phyloP scores from a whole-genome alignment of 140 eudicot genomes.

The Senecio squalidus region DNA sequence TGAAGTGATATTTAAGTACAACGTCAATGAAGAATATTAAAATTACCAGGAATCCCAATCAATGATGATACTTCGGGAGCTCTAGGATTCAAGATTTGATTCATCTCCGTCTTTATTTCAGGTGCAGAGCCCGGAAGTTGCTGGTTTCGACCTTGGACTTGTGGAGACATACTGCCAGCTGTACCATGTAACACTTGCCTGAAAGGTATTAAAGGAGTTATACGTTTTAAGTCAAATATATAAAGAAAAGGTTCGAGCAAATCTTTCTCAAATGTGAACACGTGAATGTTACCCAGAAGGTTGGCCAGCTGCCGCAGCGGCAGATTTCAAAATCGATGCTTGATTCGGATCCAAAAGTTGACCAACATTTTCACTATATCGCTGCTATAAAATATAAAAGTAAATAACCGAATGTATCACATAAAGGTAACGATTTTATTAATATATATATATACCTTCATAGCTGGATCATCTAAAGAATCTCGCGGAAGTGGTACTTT shows the following conservation, averaged over 20 bases:
- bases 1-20: not conserved
- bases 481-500: constrained; percentile 74
- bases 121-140: constrained; percentile 85
- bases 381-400: constrained; percentile 39
- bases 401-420: not conserved
- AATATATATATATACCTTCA: constrained; percentile 70
- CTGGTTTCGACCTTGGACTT: constrained; percentile 80
- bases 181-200: constrained; percentile 92
- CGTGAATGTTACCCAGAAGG: constrained; percentile 72
- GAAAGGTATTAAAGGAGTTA: constrained; percentile 12
- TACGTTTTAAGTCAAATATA: not conserved
- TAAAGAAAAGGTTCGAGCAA: not conserved
- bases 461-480: constrained; percentile 78
- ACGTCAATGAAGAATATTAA: not conserved
- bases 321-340: constrained; percentile 84
- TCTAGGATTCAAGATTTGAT: constrained; percentile 77
- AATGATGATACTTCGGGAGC: constrained; percentile 89
- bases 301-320: constrained; percentile 82
- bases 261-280: not conserved
- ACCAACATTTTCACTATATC: constrained; percentile 77
- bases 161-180: constrained; percentile 84
- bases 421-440: no score
- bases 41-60: constrained; percentile 86
- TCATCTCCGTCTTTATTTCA: constrained; percentile 90
- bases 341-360: constrained; percentile 87